Percentiles rank a stretch among this genome's conserved stretches.
phyloP scores from a whole-genome alignment of 1,139 yeast species.

The Kurtzmaniella quercitrusa region DNA sequence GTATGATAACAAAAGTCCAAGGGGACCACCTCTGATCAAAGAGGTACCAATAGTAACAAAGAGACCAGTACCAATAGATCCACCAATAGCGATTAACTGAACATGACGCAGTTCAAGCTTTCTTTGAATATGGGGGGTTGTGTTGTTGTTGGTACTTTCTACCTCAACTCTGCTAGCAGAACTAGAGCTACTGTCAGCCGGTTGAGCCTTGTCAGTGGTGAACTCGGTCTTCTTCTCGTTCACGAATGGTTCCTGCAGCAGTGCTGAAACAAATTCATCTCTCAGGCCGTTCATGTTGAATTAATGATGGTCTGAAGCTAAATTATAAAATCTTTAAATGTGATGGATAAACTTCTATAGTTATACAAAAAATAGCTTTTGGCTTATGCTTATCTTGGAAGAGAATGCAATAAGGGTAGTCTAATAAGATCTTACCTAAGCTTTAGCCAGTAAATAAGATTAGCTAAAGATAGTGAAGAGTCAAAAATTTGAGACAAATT shows the following conservation, averaged over 20 bases:
- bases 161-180: background rate
- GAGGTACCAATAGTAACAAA: constrained; percentile 45
- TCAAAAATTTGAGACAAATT: background rate
- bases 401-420: background rate
- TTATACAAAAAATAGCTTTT: background rate
- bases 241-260: background rate
- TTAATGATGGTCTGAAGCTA: background rate
- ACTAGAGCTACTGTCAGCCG: background rate
- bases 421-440: background rate
- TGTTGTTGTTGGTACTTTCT: background rate
- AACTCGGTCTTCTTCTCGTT: background rate
- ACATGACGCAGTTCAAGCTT: constrained; percentile 21
- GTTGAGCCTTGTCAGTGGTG: constrained; percentile 1
- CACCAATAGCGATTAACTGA: constrained; percentile 32
- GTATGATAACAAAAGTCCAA: constrained; percentile 41
- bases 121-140: constrained; percentile 5
- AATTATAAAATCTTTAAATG: too few species aligned
- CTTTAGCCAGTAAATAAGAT: background rate
- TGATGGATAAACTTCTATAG: background rate
- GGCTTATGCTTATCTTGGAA: background rate
- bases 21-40: constrained; percentile 44
- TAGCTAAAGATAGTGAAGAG: background rate
- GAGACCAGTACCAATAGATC: constrained; percentile 39
- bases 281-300: background rate
- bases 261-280: background rate